Evolutionary conservation across 2,329 filamentous ascomycete genomes (phyloP).

Genomic region (Aspergillus ruber): DNA sequence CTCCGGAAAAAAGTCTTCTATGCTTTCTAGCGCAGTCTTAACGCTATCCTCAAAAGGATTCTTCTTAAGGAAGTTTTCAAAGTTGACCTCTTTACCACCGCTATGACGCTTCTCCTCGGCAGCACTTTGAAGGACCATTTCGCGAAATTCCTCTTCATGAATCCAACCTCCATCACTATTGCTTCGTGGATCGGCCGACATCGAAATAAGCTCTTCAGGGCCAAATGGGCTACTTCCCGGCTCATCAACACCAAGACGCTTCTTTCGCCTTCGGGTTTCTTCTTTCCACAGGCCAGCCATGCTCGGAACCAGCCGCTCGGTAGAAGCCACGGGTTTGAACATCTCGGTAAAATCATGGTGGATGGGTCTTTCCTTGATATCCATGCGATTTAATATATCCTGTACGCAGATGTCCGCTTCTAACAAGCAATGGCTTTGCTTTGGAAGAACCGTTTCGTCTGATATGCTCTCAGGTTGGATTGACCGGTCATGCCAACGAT

Average conservation of each 20-base stretch:
- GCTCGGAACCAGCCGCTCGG: conserved; percentile 82
- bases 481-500: conserved; percentile 74
- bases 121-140: conserved; percentile 59
- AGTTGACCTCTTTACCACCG: conserved; percentile 43
- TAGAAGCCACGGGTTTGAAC: conserved; percentile 53
- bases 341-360: conserved; percentile 85
- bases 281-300: conserved; percentile 93
- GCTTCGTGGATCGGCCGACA: conserved; percentile 76
- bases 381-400: conserved; percentile 74
- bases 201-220: conserved; percentile 72
- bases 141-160: conserved; percentile 76
- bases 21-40: conserved; percentile 73
- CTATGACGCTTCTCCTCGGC: conserved; percentile 54
- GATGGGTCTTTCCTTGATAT: conserved; percentile 67
- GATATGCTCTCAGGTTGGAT: conserved; percentile 56
- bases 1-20: conserved; percentile 76
- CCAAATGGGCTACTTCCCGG: conserved; percentile 70
- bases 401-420: conserved; percentile 87
- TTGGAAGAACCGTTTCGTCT: conserved; percentile 59
- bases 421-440: conserved; percentile 79
- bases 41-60: conserved; percentile 52
- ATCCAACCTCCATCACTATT: conserved; percentile 77
- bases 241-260: conserved; percentile 58
- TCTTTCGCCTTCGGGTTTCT: conserved; percentile 72
- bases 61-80: conserved; percentile 59